These are phyloP conservation scores for Syzygium aromaticum DNA, from an alignment of 345 rosid genomes.

Conservation along the genomic window DNA sequence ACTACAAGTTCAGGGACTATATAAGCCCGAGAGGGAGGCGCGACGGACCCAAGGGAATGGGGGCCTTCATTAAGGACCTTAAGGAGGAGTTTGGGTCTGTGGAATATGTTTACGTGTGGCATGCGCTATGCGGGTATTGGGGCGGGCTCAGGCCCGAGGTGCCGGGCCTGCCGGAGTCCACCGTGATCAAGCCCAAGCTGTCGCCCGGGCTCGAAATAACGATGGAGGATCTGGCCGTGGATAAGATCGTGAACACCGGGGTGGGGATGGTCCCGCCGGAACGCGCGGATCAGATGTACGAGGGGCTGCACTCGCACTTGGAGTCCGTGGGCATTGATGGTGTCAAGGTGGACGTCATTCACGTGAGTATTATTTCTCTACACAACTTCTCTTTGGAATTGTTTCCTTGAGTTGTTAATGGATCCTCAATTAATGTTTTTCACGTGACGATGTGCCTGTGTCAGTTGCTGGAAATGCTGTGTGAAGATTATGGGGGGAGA, in stretches of 20 bases:
- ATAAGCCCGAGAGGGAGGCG: constrained; percentile 23
- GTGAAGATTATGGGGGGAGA: constrained; percentile 86
- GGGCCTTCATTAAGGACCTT: constrained; percentile 66
- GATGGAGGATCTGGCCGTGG: constrained; percentile 91
- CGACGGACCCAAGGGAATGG: constrained; percentile 51
- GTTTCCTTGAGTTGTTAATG: neutral
- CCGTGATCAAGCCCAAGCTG: constrained; percentile 39
- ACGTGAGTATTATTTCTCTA: constrained; percentile 42
- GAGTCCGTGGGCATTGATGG: constrained; percentile 73
- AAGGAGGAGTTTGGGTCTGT: constrained; percentile 65
- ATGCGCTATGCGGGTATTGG: constrained; percentile 95
- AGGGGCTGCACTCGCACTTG: constrained; percentile 78
- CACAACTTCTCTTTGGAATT: neutral
- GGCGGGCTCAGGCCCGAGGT: constrained; percentile 78
- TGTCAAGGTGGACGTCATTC: constrained; percentile 96
- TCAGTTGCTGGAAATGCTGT: constrained; percentile 78
- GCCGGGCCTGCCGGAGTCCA: constrained; percentile 48
- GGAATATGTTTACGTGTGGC: constrained; percentile 90
- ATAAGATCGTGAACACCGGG: constrained; percentile 63
- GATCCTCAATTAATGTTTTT: neutral
- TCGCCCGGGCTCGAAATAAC: constrained; percentile 68
- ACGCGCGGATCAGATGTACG: constrained; percentile 53
- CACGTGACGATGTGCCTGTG: neutral
- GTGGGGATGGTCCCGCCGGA: constrained; percentile 77
- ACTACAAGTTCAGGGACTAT: constrained; percentile 75